Conservation (phyloP, 805 yeast species). For the Nakazawaea ishiwadae region DNA sequence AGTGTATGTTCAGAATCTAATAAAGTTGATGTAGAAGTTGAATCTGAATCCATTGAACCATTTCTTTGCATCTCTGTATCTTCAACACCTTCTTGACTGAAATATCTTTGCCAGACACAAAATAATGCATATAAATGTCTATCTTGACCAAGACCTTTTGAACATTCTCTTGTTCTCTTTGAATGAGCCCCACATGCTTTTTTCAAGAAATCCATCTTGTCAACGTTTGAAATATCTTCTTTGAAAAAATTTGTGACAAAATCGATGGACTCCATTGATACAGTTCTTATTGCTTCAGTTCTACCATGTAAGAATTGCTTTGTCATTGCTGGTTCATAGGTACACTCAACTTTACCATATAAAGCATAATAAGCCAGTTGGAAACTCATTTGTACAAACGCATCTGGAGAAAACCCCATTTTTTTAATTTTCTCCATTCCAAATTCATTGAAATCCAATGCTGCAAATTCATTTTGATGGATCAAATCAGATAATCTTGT, state of each 20-base stretch:
- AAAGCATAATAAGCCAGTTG: slow-evolving; percentile 90
- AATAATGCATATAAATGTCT: slow-evolving; percentile 85
- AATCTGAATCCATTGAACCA: too few relatives aligned
- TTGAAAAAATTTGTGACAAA: slow-evolving; percentile 87
- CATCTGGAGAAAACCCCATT: slow-evolving; percentile 90
- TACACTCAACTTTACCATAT: slow-evolving; percentile 89
- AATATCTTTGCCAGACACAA: slow-evolving; percentile 78
- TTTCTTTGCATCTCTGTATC: slow-evolving; percentile 14
- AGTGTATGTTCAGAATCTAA: slow-evolving; percentile 18
- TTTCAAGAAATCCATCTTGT: slow-evolving; percentile 55
- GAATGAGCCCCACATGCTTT: slow-evolving; percentile 72
- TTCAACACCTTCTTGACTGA: slow-evolving; percentile 25
- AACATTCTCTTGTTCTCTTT: slow-evolving; percentile 59
- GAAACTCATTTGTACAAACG: slow-evolving; percentile 89
- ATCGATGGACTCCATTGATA: slow-evolving; percentile 70
- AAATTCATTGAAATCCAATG: slow-evolving; percentile 64
- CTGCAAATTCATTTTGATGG: slow-evolving; percentile 83
- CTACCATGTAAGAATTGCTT: slow-evolving; percentile 83
- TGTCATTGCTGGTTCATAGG: slow-evolving; percentile 97
- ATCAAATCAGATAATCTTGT: slow-evolving; percentile 83
- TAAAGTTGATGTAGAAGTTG: slow-evolving; percentile 29
- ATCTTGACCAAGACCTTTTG: slow-evolving; percentile 85
- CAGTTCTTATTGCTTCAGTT: slow-evolving; percentile 88
- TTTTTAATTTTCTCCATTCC: slow-evolving; percentile 78
- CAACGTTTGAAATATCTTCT: slow-evolving; percentile 47